Percentiles rank a stretch among this genome's conserved stretches.
phyloP scores from a whole-genome alignment of 176 grass and related monocot genomes.

The Oropetium thomaeum region DNA sequence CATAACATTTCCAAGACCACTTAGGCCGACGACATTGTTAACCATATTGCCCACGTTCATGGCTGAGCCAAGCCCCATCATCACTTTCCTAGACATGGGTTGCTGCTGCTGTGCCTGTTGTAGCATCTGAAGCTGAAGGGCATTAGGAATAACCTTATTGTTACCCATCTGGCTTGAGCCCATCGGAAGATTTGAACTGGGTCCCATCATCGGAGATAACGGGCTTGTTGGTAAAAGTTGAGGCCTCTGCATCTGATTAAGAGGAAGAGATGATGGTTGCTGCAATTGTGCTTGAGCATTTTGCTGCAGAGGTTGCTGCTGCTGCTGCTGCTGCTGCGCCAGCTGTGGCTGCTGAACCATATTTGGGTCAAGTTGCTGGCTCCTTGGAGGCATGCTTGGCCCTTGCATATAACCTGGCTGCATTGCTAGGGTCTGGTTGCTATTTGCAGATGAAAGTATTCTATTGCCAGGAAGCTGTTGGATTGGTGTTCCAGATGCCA shows the following conservation, averaged over 20 bases:
- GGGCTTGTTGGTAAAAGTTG: conserved; percentile 57
- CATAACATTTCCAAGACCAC: conserved; percentile 70
- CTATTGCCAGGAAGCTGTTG: conserved; percentile 62
- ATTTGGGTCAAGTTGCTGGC: conserved; percentile 69
- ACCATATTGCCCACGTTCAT: conserved; percentile 71
- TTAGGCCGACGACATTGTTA: conserved; percentile 58
- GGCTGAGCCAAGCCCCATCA: conserved; percentile 68
- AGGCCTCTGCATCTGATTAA: conserved; percentile 72
- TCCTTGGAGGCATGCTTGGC: conserved; percentile 60
- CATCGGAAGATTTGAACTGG: conserved; percentile 66
- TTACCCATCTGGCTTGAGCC: conserved; percentile 59
- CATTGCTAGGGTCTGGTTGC: conserved; percentile 54
- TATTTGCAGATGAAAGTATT: conserved; percentile 62
- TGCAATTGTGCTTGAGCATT: conserved; percentile 64
- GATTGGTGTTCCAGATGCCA: conserved; percentile 47
- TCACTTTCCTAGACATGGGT: conserved; percentile 70
- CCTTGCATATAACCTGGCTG: conserved; percentile 67
- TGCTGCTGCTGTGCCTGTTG: conserved; percentile 65
- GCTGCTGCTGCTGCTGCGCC: conserved; percentile 31
- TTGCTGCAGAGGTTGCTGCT: conserved; percentile 52
- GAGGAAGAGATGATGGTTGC: conserved; percentile 63
- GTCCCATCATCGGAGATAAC: conserved; percentile 71
- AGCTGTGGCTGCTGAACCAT: conserved; percentile 66
- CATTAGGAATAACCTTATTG: conserved; percentile 44
- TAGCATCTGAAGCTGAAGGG: conserved; percentile 65